phyloP scores from a whole-genome alignment of 1,284 basidiomycete species.

The Ganoderma meredithae region DNA sequence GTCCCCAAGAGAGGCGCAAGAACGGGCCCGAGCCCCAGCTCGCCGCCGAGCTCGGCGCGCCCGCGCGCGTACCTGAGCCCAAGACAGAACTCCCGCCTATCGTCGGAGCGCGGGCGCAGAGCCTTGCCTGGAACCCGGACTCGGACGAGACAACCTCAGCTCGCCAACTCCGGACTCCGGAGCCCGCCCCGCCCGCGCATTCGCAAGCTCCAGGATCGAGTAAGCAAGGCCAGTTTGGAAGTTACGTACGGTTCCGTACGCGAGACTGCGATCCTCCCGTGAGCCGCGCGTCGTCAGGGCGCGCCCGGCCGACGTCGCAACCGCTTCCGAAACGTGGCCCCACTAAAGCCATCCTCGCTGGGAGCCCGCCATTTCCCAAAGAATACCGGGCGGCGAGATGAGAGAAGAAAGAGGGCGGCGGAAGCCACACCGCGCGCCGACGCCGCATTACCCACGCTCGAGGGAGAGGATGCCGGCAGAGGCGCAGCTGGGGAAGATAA shows the following conservation, averaged over 20 bases:
- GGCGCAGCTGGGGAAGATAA: neutral
- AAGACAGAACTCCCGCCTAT: neutral
- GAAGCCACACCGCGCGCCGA: neutral
- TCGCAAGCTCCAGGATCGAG: too few species aligned
- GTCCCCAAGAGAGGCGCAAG: neutral
- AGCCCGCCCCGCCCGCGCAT: too few species aligned
- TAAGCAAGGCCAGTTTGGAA: too few species aligned
- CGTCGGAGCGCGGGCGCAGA: neutral
- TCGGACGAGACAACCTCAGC: neutral
- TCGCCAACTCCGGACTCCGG: too few species aligned
- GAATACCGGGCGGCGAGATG: neutral
- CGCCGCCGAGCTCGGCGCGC: constrained; percentile 1
- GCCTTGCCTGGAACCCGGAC: neutral
- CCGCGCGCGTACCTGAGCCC: neutral
- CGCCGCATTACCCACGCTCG: constrained; percentile 10
- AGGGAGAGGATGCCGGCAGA: constrained; percentile 5
- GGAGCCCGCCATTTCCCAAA: constrained; percentile 3
- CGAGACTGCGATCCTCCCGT: constrained; percentile 11
- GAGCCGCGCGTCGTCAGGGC: constrained; percentile 6
- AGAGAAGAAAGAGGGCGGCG: neutral
- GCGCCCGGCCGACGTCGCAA: neutral
- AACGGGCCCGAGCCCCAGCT: neutral
- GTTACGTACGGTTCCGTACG: neutral
- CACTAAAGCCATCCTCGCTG: neutral
- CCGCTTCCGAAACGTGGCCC: neutral